Conservation (phyloP, 2,329 filamentous ascomycete genomes). For the Juglanconis oblonga region DNA sequence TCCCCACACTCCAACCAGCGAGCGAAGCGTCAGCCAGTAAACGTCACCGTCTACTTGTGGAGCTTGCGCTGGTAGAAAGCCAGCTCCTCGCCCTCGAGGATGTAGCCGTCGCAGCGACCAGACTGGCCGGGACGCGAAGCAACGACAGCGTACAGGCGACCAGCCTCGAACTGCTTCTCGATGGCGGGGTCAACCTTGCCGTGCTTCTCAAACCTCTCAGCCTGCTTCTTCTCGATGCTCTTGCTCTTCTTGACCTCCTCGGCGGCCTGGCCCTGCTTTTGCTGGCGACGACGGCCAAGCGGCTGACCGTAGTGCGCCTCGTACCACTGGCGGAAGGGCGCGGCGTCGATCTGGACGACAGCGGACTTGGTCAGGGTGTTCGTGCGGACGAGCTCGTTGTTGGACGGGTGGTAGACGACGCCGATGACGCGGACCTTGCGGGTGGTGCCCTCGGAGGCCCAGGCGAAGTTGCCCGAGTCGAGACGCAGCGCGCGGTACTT, state of each 20-base stretch:
- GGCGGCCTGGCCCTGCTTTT: constrained; percentile 64
- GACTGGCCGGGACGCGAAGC: constrained; percentile 94
- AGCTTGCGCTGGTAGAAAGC: constrained; percentile 99
- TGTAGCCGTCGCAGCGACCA: constrained; percentile 94
- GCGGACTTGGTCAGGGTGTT: constrained; percentile 99
- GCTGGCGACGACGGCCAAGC: constrained; percentile 87
- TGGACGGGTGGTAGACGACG: constrained; percentile 98
- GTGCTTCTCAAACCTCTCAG: constrained; percentile 71
- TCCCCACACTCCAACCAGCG: constrained; percentile 5
- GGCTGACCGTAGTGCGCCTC: constrained; percentile 97
- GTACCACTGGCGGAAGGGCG: constrained; percentile 99
- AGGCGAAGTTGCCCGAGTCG: constrained; percentile 98
- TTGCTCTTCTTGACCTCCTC: constrained; percentile 91
- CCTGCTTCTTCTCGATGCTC: constrained; percentile 94
- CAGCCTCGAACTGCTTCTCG: constrained; percentile 99
- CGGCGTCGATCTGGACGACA: constrained; percentile 97
- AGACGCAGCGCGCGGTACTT: constrained; percentile 99
- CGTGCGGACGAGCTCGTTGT: constrained; percentile 99
- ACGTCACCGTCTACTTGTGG: constrained; percentile 73
- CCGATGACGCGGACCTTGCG: constrained; percentile 99
- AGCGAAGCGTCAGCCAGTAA: not conserved
- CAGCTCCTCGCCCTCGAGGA: constrained; percentile 98
- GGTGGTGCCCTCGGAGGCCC: constrained; percentile 95
- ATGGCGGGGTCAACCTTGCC: constrained; percentile 92
- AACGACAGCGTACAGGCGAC: constrained; percentile 92